phyloP scores from a whole-genome alignment of 768 basidiomycete species.

The Pleurotus ostreatus region DNA sequence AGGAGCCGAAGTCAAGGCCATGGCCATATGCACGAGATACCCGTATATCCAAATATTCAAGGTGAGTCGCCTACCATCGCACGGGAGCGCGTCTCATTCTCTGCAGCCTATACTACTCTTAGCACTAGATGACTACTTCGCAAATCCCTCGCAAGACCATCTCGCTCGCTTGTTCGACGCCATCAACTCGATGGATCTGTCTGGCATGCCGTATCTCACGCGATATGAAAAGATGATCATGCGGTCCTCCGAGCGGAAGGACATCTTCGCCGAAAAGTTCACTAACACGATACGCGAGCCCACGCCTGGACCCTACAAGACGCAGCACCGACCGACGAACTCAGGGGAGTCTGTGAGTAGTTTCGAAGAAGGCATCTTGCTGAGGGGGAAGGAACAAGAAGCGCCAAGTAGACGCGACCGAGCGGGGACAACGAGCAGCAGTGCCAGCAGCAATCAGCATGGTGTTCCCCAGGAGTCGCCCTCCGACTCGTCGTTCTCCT shows the following conservation, averaged over 20 bases:
- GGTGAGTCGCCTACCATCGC: constrained; percentile 34
- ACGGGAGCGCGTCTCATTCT: neutral
- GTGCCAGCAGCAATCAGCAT: constrained; percentile 23
- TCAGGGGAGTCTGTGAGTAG: constrained; percentile 64
- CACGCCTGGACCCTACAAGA: constrained; percentile 14
- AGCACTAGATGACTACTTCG: constrained; percentile 93
- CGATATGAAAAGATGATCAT: constrained; percentile 85
- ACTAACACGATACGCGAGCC: constrained; percentile 24
- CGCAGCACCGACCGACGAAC: constrained; percentile 44
- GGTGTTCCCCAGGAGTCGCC: constrained; percentile 46
- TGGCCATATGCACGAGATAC: constrained; percentile 90
- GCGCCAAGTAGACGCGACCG: constrained; percentile 19
- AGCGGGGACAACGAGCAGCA: constrained; percentile 35
- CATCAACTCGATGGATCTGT: constrained; percentile 87
- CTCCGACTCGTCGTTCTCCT: constrained; percentile 69
- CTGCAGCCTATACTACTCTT: constrained; percentile 87
- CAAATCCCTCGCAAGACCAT: constrained; percentile 84
- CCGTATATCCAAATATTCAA: constrained; percentile 97
- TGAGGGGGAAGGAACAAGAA: constrained; percentile 20
- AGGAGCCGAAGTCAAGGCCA: constrained; percentile 90
- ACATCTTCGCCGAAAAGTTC: constrained; percentile 88
- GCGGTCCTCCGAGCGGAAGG: constrained; percentile 87
- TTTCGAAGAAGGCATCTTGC: constrained; percentile 64
- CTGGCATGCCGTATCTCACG: constrained; percentile 72
- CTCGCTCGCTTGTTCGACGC: constrained; percentile 89